phyloP scores from a whole-genome alignment of 805 yeast species.

The Candida hungchunana region DNA sequence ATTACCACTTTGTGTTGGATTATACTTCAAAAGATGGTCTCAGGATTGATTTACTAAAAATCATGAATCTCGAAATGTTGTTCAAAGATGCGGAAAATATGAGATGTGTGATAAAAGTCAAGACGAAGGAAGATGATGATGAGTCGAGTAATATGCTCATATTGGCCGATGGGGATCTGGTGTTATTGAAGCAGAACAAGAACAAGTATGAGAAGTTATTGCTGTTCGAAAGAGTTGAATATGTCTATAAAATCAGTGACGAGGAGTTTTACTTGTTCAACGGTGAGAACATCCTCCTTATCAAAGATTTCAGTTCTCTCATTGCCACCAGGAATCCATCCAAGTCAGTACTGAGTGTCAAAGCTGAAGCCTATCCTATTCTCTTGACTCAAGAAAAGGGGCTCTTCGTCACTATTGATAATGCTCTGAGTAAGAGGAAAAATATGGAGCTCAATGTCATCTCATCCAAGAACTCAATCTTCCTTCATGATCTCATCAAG shows the following conservation, averaged over 20 bases:
- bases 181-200: slow-evolving; percentile 14
- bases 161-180: slow-evolving; percentile 25
- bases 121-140: slow-evolving; percentile 1
- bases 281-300: slow-evolving; percentile 33
- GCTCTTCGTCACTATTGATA: slow-evolving; percentile 40
- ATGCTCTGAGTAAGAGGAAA: slow-evolving; percentile 27
- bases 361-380: slow-evolving; percentile 28
- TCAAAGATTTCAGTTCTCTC: slow-evolving; percentile 16
- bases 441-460: slow-evolving; percentile 32
- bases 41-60: slow-evolving; percentile 21
- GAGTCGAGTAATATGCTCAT: slow-evolving; percentile 21
- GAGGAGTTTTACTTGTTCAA: slow-evolving; percentile 33
- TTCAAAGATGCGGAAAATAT: slow-evolving; percentile 8
- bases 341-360: slow-evolving; percentile 24
- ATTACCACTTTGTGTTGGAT: slow-evolving; percentile 24
- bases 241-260: slow-evolving; percentile 21
- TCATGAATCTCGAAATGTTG: slow-evolving; percentile 15
- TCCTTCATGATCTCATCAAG: slow-evolving; percentile 42
- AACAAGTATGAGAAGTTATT: slow-evolving; percentile 13
- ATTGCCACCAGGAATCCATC: slow-evolving; percentile 8
- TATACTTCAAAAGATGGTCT: slow-evolving; percentile 10
- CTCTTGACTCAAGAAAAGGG: slow-evolving; percentile 27
- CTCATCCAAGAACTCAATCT: slow-evolving; percentile 35
- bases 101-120: slow-evolving; percentile 15
- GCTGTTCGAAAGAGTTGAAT: slow-evolving; percentile 26